Percentiles rank a stretch among this genome's conserved stretches.
Conservation (phyloP, 805 yeast genomes). For the Isabelozyma heimii region DNA sequence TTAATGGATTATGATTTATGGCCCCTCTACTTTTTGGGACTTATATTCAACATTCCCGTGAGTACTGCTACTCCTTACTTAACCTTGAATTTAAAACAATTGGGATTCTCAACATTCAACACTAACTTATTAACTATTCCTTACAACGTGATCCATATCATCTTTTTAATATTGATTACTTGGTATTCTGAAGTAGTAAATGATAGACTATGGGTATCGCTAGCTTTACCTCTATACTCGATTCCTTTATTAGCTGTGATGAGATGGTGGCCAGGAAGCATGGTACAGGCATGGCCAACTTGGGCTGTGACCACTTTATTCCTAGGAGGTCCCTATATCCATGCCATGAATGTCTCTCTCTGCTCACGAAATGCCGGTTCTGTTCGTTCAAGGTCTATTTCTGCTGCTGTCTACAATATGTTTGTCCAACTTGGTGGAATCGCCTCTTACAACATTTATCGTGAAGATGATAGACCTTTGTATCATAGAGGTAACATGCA, state of each 20-base stretch:
- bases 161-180: constrained; percentile 32
- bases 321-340: constrained; percentile 18
- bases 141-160: constrained; percentile 24
- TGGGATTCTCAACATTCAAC: constrained; percentile 20
- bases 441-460: constrained; percentile 22
- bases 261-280: constrained; percentile 42
- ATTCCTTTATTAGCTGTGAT: constrained; percentile 29
- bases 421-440: constrained; percentile 22
- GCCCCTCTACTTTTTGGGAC: constrained; percentile 52
- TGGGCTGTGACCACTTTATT: constrained; percentile 30
- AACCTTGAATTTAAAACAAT: constrained; percentile 39
- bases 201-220: constrained; percentile 14
- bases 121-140: constrained; percentile 24
- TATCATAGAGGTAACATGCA: constrained; percentile 27
- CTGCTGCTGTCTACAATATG: constrained; percentile 28
- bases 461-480: constrained; percentile 23
- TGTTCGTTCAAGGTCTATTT: constrained; percentile 22
- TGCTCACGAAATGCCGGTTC: constrained; percentile 23
- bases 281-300: constrained; percentile 39
- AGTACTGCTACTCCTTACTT: constrained; percentile 31
- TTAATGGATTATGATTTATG: constrained; percentile 51
- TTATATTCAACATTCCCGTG: constrained; percentile 27
- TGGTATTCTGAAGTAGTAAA: constrained; percentile 33
- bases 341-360: constrained; percentile 28
- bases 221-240: constrained; percentile 7